Evolutionary conservation across 352 stramenopile genomes (phyloP).

Genomic region (Phytophthora crassamura): DNA sequence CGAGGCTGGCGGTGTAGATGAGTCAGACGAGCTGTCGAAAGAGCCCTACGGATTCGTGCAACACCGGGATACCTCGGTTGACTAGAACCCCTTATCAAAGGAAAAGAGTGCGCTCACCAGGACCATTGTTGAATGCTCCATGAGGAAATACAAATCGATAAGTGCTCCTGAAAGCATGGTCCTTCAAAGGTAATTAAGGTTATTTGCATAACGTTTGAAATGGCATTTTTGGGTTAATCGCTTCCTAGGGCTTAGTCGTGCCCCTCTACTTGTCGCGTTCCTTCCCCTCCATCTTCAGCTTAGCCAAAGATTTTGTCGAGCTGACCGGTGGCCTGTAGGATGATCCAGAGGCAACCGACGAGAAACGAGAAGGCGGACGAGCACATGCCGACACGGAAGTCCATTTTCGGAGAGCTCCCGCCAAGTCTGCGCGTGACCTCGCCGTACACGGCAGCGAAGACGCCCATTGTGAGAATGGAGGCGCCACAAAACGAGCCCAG

Average conservation of each 20-base stretch:
- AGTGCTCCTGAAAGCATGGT: neutral
- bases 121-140: too few species aligned
- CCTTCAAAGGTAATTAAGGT: too few species aligned
- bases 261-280: neutral
- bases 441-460: conserved; percentile 84
- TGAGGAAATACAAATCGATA: neutral
- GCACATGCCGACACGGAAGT: conserved; percentile 54
- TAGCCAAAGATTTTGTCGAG: conserved; percentile 63
- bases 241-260: conserved; percentile 1
- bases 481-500: conserved; percentile 84
- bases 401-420: conserved; percentile 31
- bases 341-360: conserved; percentile 73
- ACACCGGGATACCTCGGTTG: neutral
- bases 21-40: neutral
- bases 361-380: conserved; percentile 66
- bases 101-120: too few species aligned
- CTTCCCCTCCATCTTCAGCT: too few species aligned
- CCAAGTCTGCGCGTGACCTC: conserved; percentile 52
- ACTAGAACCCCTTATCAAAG: too few species aligned
- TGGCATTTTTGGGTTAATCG: too few species aligned
- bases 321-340: conserved; percentile 59
- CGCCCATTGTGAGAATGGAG: conserved; percentile 89
- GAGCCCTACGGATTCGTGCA: neutral
- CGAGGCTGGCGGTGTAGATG: neutral
- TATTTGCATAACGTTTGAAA: too few species aligned